phyloP scores from a whole-genome alignment of 306 rosid genomes.

The Argentina anserina region DNA sequence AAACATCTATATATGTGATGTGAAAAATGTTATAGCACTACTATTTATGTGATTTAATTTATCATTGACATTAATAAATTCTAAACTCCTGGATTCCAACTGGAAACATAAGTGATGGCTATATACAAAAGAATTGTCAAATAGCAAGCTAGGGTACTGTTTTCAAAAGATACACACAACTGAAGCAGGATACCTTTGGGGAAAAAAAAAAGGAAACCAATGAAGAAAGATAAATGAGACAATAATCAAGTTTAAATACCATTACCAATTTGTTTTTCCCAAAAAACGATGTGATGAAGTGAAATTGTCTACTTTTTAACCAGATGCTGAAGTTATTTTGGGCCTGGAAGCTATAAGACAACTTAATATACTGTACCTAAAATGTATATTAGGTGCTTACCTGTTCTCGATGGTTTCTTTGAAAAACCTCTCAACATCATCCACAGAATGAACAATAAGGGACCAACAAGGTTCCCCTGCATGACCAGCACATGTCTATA shows the following conservation, averaged over 20 bases:
- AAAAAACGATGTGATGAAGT: neutral
- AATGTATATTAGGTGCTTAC: conserved; percentile 32
- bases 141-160: neutral
- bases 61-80: neutral
- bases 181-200: neutral
- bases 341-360: neutral
- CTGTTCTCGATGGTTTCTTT: conserved; percentile 86
- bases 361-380: neutral
- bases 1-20: neutral
- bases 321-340: neutral
- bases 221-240: neutral
- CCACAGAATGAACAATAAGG: conserved; percentile 59
- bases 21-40: neutral
- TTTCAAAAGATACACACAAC: neutral
- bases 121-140: neutral
- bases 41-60: neutral
- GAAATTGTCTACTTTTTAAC: neutral
- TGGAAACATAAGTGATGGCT: neutral
- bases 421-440: conserved; percentile 80
- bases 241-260: neutral
- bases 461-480: conserved; percentile 92
- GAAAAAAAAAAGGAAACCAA: neutral
- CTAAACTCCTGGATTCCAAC: neutral
- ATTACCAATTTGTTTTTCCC: neutral
- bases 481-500: conserved; percentile 16